phyloP scores from a whole-genome alignment of 108 stramenopile species.

The Hondaea fermentalgiana region DNA sequence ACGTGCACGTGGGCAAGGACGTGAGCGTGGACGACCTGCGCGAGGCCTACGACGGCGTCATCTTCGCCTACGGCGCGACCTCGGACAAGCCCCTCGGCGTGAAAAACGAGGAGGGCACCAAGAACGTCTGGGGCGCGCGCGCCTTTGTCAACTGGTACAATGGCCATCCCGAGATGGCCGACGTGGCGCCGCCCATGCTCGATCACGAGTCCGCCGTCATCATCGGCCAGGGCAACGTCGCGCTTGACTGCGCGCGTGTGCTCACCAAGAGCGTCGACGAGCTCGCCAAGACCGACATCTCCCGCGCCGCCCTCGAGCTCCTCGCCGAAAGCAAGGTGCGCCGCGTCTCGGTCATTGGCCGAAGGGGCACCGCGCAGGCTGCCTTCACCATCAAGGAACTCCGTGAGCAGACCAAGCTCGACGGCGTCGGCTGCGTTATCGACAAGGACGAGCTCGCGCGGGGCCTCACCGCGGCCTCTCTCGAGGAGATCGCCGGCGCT shows the following conservation, averaged over 20 bases:
- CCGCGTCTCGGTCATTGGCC: slow-evolving; percentile 69
- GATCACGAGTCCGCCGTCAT: slow-evolving; percentile 62
- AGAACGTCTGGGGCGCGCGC: slow-evolving; percentile 71
- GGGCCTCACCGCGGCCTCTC: slow-evolving; percentile 62
- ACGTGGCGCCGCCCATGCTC: slow-evolving; percentile 21
- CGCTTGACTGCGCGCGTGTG: slow-evolving; percentile 85
- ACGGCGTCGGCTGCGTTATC: slow-evolving; percentile 56
- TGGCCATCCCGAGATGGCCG: slow-evolving; percentile 35
- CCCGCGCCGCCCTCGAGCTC: slow-evolving; percentile 61
- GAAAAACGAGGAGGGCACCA: slow-evolving; percentile 22
- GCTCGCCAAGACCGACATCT: slow-evolving; percentile 72
- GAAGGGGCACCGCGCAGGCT: slow-evolving; percentile 90
- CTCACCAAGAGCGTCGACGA: slow-evolving; percentile 63
- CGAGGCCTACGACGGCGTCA: slow-evolving; percentile 64
- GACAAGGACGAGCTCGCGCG: slow-evolving; percentile 64
- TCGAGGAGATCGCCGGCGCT: slow-evolving; percentile 23
- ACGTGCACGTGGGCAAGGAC: slow-evolving; percentile 61
- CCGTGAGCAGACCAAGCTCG: slow-evolving; percentile 77
- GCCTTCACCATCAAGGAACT: slow-evolving; percentile 98
- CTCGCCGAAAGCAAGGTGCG: slow-evolving; percentile 39
- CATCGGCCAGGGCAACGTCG: slow-evolving; percentile 88
- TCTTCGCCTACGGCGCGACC: slow-evolving; percentile 76
- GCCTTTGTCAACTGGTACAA: slow-evolving; percentile 96
- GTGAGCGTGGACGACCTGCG: slow-evolving; percentile 53
- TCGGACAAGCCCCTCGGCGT: neutral